Conservation (phyloP, 129 eudicot species). For the Calendula officinalis region DNA sequence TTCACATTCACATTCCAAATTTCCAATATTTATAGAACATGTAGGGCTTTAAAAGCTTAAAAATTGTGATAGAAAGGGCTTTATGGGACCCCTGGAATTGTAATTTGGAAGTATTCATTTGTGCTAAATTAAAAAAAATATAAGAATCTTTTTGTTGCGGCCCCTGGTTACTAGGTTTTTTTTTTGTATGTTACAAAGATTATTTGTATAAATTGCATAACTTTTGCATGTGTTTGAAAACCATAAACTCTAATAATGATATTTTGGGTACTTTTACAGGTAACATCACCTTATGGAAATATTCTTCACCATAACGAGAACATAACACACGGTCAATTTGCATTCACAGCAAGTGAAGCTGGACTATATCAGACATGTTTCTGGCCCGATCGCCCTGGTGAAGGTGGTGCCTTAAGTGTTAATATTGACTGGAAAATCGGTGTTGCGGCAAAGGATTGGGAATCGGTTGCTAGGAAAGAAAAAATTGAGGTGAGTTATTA, state of each 20-base stretch:
- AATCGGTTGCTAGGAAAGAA: slow-evolving; percentile 79
- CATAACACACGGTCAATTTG: slow-evolving; percentile 83
- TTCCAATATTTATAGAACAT: slow-evolving; percentile 4
- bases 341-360: slow-evolving; percentile 79
- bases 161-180: neutral
- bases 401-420: slow-evolving; percentile 61
- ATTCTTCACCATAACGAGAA: slow-evolving; percentile 65
- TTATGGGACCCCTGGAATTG: no score
- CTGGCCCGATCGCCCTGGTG: slow-evolving; percentile 52
- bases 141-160: neutral
- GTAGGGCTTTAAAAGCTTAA: neutral
- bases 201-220: slow-evolving; percentile 3
- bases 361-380: slow-evolving; percentile 85
- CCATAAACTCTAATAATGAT: slow-evolving; percentile 2
- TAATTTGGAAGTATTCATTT: neutral
- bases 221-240: slow-evolving; percentile 1
- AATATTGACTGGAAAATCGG: slow-evolving; percentile 96
- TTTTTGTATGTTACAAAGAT: neutral
- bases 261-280: slow-evolving; percentile 43
- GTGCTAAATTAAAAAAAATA: no score
- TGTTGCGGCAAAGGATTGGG: slow-evolving; percentile 97
- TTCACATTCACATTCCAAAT: neutral
- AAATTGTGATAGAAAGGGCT: neutral
- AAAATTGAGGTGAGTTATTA: slow-evolving; percentile 69
- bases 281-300: slow-evolving; percentile 90